Base-by-base conservation (phyloP, 2,329 filamentous ascomycete genomes). In the Davidsoniella eucalypti region DNA sequence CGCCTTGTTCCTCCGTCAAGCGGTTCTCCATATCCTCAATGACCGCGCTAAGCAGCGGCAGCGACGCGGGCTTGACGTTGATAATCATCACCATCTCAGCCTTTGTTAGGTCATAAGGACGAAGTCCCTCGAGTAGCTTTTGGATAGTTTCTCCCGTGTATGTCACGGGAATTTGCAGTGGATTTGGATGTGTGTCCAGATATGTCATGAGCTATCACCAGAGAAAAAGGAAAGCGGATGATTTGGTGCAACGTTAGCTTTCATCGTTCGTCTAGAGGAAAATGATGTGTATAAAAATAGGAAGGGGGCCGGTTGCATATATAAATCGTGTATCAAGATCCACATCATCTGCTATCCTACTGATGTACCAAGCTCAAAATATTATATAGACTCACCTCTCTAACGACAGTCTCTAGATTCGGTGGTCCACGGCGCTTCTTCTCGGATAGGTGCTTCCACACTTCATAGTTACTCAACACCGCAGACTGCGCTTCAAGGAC, bases 401-500 rank as follows among this genome's bases (percentile, higher is more conserved):
- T 73, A 48, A 81, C 70, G 21, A 83, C 65, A 0, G 72, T 77
- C 58, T 78, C 73, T 2, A 79, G 66, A 55, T 80, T 80, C 21
- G 67, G 67, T 1, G 75, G 75, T 3, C 73, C 68, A 39, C 70
- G 67, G 14, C 68, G 70, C 54, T 71, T 71, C 49, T 67, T 63
- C 44, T 79, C 71, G 5, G 65, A 65, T 38, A 87, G 64, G 57
- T 84, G 81, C 51, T 72, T 68, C 58, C 79, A 80, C 55, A 87
- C 81, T 68, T 87, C 83, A 56, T 76, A 81, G 63, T 87, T 87
- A 61, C 78, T 76, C 59, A 87, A 68, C 40, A 80, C 71, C 4
- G 80, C 80, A 26, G 76, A 76, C 61, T 86, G 80, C 2, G 81
- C 69, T 59, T 83, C 81, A 57, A 86, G 66, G 59, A 87, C 75